Conservation (phyloP, 2,329 filamentous ascomycete genomes). For the Hypoxylon sp. region DNA sequence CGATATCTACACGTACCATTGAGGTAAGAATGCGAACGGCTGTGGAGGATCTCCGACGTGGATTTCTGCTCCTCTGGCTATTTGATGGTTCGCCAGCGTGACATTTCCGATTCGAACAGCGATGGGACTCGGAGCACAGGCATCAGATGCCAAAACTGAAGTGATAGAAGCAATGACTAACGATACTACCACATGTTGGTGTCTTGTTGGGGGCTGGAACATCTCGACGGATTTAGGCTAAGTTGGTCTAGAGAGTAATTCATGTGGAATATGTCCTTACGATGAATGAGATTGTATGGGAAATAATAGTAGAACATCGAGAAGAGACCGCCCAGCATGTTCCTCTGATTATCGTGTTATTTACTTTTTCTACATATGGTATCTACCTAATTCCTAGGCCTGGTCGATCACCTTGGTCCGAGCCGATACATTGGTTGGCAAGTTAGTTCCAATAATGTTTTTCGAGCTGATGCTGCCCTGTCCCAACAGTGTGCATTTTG, state of each 20-base stretch:
- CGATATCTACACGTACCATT: constrained; percentile 25
- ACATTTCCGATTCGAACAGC: constrained; percentile 28
- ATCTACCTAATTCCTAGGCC: no score
- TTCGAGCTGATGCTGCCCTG: neutral
- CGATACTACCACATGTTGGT: neutral
- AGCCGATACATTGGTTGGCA: neutral
- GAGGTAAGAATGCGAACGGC: constrained; percentile 29
- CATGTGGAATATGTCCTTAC: neutral
- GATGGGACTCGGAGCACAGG: constrained; percentile 29
- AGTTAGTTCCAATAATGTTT: neutral
- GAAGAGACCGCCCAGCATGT: neutral
- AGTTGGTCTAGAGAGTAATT: neutral
- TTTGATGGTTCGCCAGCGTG: constrained; percentile 29
- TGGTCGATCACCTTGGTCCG: neutral
- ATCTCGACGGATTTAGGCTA: neutral
- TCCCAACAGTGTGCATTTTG: neutral
- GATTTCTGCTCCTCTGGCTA: constrained; percentile 29
- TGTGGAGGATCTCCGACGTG: constrained; percentile 30
- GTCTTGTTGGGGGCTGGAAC: neutral
- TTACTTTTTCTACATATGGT: neutral
- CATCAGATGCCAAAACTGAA: neutral
- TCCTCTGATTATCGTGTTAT: neutral
- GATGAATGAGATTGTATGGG: neutral
- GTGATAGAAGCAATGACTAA: neutral
- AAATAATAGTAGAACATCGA: neutral